A percentile compares a stretch with the other conserved stretches of the same genome.
Evolutionary conservation across 306 rosid species (phyloP).

Genomic region (Prosopis cineraria): DNA sequence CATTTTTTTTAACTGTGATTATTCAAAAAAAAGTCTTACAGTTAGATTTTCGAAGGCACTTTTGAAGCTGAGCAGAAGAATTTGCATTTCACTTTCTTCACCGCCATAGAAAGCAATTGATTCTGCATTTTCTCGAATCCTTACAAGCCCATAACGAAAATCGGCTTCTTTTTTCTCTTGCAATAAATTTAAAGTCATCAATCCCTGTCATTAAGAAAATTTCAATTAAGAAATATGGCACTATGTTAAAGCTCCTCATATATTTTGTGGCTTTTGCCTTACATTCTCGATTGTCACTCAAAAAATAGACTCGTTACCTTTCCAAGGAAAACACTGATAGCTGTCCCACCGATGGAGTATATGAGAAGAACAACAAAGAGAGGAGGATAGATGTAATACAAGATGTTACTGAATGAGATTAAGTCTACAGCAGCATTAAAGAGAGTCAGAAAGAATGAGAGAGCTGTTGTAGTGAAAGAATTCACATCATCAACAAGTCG

Average conservation of each 20-base stretch:
- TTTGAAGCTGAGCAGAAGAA: slow-evolving; percentile 85
- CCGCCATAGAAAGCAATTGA: slow-evolving; percentile 95
- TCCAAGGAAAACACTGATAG: slow-evolving; percentile 83
- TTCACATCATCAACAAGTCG: slow-evolving; percentile 92
- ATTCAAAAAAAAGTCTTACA: slow-evolving; percentile 47
- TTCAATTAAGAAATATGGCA: slow-evolving; percentile 17
- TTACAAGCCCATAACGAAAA: slow-evolving; percentile 95
- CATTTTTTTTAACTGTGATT: not conserved
- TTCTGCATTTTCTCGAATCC: slow-evolving; percentile 96
- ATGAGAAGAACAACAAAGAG: slow-evolving; percentile 82
- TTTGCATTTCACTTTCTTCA: slow-evolving; percentile 86
- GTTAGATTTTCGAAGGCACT: slow-evolving; percentile 86
- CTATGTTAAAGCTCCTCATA: slow-evolving; percentile 6
- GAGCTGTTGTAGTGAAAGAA: slow-evolving; percentile 83
- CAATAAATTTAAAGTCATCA: slow-evolving; percentile 80
- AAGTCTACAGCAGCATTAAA: slow-evolving; percentile 87
- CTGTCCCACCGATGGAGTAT: slow-evolving; percentile 94
- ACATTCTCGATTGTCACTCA: slow-evolving; percentile 8
- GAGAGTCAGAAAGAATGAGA: slow-evolving; percentile 73
- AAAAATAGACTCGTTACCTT: slow-evolving; percentile 52
- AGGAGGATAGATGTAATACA: slow-evolving; percentile 91
- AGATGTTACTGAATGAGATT: slow-evolving; percentile 88
- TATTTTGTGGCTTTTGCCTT: slow-evolving; percentile 1
- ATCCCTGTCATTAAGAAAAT: slow-evolving; percentile 56
- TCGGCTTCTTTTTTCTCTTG: slow-evolving; percentile 99